phyloP scores from a whole-genome alignment of 2,329 filamentous ascomycete species.

The Cercospora sp. region DNA sequence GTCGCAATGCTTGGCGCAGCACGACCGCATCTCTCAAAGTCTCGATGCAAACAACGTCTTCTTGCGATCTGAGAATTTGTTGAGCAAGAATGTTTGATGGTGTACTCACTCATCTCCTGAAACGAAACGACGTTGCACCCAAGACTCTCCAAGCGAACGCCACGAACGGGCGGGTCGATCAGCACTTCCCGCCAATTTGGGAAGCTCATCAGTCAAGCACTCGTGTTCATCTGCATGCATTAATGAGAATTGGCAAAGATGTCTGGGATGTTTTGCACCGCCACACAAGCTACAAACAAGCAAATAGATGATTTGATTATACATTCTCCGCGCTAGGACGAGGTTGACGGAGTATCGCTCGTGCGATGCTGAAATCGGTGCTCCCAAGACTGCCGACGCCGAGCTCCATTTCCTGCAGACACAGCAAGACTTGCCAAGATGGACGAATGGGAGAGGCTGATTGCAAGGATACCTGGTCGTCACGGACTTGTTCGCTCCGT shows the following conservation, averaged over 20 bases:
- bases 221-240: slow-evolving; percentile 1
- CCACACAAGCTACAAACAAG: background rate
- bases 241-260: background rate
- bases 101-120: background rate
- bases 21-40: background rate
- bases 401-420: background rate
- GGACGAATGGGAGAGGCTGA: background rate
- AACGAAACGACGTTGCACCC: background rate
- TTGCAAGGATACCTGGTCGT: background rate
- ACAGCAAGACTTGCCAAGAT: background rate
- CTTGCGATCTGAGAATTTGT: background rate
- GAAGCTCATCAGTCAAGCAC: background rate
- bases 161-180: slow-evolving; percentile 2
- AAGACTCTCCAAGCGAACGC: background rate
- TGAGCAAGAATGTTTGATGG: background rate
- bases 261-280: background rate
- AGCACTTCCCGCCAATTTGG: background rate
- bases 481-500: background rate
- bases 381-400: background rate
- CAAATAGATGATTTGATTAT: background rate
- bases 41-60: background rate
- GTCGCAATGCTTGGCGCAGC: background rate
- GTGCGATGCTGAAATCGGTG: background rate
- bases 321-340: background rate
- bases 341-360: background rate